Evolutionary conservation across 176 grass and related monocot genomes (phyloP).

Genomic region (Oryza officinalis): DNA sequence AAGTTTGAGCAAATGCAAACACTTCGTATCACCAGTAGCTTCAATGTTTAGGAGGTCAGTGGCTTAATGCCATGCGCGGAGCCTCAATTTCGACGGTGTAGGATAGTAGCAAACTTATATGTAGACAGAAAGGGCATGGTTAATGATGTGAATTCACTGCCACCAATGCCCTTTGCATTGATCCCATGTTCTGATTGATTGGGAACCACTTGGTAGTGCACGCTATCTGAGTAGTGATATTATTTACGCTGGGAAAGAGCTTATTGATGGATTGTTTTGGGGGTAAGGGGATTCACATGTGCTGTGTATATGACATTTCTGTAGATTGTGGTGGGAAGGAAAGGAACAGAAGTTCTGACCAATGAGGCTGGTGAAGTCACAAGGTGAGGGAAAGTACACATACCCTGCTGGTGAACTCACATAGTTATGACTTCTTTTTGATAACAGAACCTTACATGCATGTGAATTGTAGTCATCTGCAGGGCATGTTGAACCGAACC

Average conservation of each 20-base stretch:
- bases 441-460: constrained; percentile 5
- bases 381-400: constrained; percentile 50
- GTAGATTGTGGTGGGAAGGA: constrained; percentile 84
- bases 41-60: neutral
- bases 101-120: neutral
- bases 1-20: neutral
- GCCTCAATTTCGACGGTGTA: neutral
- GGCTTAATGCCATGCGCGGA: neutral
- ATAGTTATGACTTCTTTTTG: neutral
- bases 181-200: neutral
- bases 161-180: neutral
- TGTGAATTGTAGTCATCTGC: constrained; percentile 65
- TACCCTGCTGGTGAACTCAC: neutral
- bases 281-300: neutral
- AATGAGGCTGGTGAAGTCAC: constrained; percentile 94
- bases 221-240: neutral
- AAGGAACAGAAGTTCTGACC: constrained; percentile 67
- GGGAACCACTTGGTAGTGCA: neutral
- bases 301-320: neutral
- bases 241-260: neutral
- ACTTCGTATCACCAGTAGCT: too few species aligned
- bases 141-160: neutral
- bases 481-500: constrained; percentile 86
- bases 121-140: neutral
- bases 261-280: neutral